Evolutionary conservation across 768 basidiomycete genomes (phyloP).

Genomic region (Piloderma croceum): DNA sequence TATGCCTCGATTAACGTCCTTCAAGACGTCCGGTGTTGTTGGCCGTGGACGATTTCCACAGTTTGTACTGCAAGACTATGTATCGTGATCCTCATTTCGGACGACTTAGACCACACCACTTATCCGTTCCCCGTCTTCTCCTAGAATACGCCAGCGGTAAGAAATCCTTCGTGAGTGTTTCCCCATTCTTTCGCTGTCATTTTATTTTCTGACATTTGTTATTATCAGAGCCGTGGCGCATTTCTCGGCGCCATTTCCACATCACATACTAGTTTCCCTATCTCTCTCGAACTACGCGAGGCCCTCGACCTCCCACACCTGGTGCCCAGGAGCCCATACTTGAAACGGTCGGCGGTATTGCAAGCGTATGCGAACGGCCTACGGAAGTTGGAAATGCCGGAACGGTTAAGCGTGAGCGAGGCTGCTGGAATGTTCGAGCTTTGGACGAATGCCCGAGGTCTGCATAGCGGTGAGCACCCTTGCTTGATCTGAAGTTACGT

Average conservation of each 20-base stretch:
- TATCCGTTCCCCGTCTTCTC: conserved; percentile 71
- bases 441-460: conserved; percentile 59
- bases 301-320: conserved; percentile 45
- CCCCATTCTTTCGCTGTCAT: not conserved
- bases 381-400: conserved; percentile 47
- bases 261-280: conserved; percentile 51
- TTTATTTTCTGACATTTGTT: conserved; percentile 2
- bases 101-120: conserved; percentile 65
- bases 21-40: conserved; percentile 70
- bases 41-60: conserved; percentile 86
- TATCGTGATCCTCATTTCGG: conserved; percentile 75
- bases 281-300: conserved; percentile 60
- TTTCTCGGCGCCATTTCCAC: conserved; percentile 66
- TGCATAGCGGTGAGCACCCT: conserved; percentile 43
- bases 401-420: conserved; percentile 56
- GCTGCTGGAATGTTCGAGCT: conserved; percentile 72
- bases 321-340: conserved; percentile 47
- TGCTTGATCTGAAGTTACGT: not conserved
- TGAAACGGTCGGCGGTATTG: conserved; percentile 45
- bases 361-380: conserved; percentile 51
- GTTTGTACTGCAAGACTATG: conserved; percentile 56
- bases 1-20: not conserved
- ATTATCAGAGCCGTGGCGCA: conserved; percentile 56
- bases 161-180: conserved; percentile 59
- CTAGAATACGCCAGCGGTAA: conserved; percentile 76